Evolutionary conservation across 169 alveolate genomes (phyloP), one percentile per base, ranked within the genome.

Genomic region (Amoebophrya sp.): DNA sequence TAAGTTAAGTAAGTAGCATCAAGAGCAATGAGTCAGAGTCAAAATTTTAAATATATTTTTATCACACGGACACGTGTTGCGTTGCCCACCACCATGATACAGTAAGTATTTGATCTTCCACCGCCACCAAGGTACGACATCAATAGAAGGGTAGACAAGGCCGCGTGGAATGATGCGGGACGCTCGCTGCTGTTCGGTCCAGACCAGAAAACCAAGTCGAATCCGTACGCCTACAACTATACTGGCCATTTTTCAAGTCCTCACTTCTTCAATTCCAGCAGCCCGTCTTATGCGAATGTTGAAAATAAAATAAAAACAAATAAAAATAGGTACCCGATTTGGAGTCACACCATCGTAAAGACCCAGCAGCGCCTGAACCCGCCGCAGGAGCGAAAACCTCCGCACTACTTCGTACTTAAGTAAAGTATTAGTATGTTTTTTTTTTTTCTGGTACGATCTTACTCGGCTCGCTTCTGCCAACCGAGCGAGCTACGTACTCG

Each of bases 61-160:
- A n/a, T n/a, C n/a, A n/a, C n/a, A n/a, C n/a, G n/a, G n/a, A n/a
- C n/a, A n/a, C n/a, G n/a, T n/a, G n/a, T n/a, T n/a, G n/a, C n/a
- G n/a, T n/a, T n/a, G n/a, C n/a, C n/a, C n/a, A n/a, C n/a, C n/a
- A n/a, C n/a, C n/a, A n/a, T n/a, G n/a, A n/a, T n/a, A n/a, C n/a
- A n/a, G n/a, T n/a, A n/a, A n/a, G n/a, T n/a, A n/a, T n/a, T n/a
- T n/a, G n/a, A n/a, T n/a, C n/a, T n/a, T n/a, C n/a, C n/a, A n/a
- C n/a, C n/a, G n/a, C n/a, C n/a, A n/a, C n/a, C n/a, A n/a, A 58
- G 78, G 78, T 58, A 58, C 78, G 78, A 58, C 78, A 58, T 58
- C 78, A n/a, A 16, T 23, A 16, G 78, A 58, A 58, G 34, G 23
- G 34, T 23, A 10, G 78, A 16, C 34, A 29, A 13, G 23, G 34